Evolutionary conservation across 2,329 filamentous ascomycete species (phyloP).

Genomic region (Domatiomyces catenatus): DNA sequence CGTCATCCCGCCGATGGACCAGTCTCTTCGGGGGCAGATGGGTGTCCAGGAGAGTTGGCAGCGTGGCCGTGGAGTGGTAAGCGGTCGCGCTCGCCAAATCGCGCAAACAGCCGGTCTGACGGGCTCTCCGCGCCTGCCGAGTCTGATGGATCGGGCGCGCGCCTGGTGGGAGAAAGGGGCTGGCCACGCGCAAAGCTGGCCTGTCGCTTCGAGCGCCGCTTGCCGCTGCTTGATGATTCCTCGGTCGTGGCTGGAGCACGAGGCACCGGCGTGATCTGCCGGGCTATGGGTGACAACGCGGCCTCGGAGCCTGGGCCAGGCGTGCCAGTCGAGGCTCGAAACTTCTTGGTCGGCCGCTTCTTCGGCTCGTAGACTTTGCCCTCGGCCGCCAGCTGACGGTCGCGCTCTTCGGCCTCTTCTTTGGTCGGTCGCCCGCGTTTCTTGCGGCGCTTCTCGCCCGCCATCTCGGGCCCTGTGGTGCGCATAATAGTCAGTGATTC

Average conservation of each 20-base stretch:
- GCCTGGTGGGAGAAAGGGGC: neutral
- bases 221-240: slow-evolving; percentile 12
- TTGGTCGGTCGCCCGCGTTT: slow-evolving; percentile 18
- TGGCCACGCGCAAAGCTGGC: neutral
- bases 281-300: slow-evolving; percentile 5
- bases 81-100: slow-evolving; percentile 3
- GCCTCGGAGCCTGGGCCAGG: slow-evolving; percentile 7
- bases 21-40: neutral
- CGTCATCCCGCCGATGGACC: neutral
- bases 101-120: slow-evolving; percentile 4
- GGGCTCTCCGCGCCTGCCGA: slow-evolving; percentile 3
- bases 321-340: slow-evolving; percentile 11
- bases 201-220: slow-evolving; percentile 3
- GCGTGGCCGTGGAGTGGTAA: neutral
- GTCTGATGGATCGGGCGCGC: neutral
- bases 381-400: slow-evolving; percentile 10
- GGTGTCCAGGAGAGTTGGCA: neutral
- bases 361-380: slow-evolving; percentile 17
- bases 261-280: slow-evolving; percentile 8
- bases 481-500: slow-evolving; percentile 11
- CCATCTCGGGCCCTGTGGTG: slow-evolving; percentile 7
- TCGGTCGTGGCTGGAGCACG: slow-evolving; percentile 4
- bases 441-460: slow-evolving; percentile 6
- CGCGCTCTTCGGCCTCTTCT: slow-evolving; percentile 16
- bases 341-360: slow-evolving; percentile 14